phyloP scores from a whole-genome alignment of 2,329 filamentous ascomycete species.

The Bretziella fagacearum region DNA sequence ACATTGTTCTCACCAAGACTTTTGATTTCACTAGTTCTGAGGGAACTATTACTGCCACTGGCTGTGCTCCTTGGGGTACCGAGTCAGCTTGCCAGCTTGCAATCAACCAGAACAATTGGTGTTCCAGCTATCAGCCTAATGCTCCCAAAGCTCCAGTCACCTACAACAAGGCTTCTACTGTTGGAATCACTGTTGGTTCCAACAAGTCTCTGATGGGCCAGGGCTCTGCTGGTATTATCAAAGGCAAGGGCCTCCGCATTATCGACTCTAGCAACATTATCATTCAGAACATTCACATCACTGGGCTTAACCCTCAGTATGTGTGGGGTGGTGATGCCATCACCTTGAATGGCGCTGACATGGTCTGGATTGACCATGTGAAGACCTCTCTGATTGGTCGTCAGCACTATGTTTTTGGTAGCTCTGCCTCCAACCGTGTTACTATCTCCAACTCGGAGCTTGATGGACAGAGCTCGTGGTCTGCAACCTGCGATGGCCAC shows the following conservation, averaged over 20 bases:
- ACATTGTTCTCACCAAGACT: slow-evolving; percentile 40
- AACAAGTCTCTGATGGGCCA: slow-evolving; percentile 42
- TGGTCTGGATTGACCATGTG: slow-evolving; percentile 36
- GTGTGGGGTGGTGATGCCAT: slow-evolving; percentile 45
- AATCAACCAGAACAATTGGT: slow-evolving; percentile 44
- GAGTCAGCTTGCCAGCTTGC: slow-evolving; percentile 36
- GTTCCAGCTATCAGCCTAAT: slow-evolving; percentile 37
- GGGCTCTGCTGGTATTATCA: slow-evolving; percentile 36
- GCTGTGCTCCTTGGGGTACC: slow-evolving; percentile 42
- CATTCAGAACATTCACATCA: slow-evolving; percentile 41
- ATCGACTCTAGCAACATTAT: slow-evolving; percentile 33
- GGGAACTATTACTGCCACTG: slow-evolving; percentile 33
- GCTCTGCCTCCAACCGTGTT: slow-evolving; percentile 34
- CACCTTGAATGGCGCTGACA: slow-evolving; percentile 30
- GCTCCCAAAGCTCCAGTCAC: slow-evolving; percentile 29
- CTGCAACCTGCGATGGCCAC: slow-evolving; percentile 38
- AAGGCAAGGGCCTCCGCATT: slow-evolving; percentile 38
- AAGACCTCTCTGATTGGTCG: slow-evolving; percentile 41
- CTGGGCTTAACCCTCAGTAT: slow-evolving; percentile 38
- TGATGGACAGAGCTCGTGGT: slow-evolving; percentile 36
- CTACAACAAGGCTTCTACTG: slow-evolving; percentile 34
- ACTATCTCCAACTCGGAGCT: slow-evolving; percentile 45
- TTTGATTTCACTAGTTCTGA: slow-evolving; percentile 40
- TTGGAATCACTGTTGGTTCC: slow-evolving; percentile 34
- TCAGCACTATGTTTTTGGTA: slow-evolving; percentile 43